Evolutionary conservation across 768 basidiomycete genomes (phyloP), one percentile per base, ranked within the genome.

Genomic region (Amanita molliuscula): DNA sequence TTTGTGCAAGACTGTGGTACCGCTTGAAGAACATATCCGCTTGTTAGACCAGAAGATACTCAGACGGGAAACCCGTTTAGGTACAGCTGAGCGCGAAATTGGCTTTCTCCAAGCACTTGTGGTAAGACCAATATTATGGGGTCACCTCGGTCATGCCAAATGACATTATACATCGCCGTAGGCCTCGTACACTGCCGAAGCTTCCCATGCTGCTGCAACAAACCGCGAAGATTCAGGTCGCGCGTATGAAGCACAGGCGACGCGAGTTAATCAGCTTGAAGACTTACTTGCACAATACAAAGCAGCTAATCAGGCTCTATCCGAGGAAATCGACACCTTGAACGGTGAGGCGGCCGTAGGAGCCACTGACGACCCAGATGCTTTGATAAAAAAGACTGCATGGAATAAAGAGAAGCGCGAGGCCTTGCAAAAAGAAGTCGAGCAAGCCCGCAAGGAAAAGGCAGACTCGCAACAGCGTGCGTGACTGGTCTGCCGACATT

Each of bases 41-140:
- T 48, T 60, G 1, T 56, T 75, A 8, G 72, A 72, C 52, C 76
- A 72, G 44, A 59, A 64, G 52, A 44, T 62, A 10, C 47, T 23
- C 5, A 59, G 70, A 29, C 56, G 58, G 33, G 67, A 72, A 40
- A 62, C 61, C 5, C 54, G 62, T 23, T 56, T 59, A 1, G 53
- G 58, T 15, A 57, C 71, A 15, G 65, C 65, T 0, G 82, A 85
- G 55, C 61, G 78, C 26, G 84, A 88, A 56, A 73, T 78, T n/a
- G 69, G 73, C n/a, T 84, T 82, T 59, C 59, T 84, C 49, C 71
- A 79, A 53, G 81, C 80, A 0, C 67, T 88, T n/a, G 66, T 87
- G 58, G 83, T 84, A 43, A 44, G 81, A 7, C 8, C n/a, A 11
- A 23, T 37, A 13, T 23, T n/a, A 13, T n/a, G 33, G 8, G 11